Evolutionary conservation across 768 basidiomycete species (phyloP).

Genomic region (Suillus subluteus): DNA sequence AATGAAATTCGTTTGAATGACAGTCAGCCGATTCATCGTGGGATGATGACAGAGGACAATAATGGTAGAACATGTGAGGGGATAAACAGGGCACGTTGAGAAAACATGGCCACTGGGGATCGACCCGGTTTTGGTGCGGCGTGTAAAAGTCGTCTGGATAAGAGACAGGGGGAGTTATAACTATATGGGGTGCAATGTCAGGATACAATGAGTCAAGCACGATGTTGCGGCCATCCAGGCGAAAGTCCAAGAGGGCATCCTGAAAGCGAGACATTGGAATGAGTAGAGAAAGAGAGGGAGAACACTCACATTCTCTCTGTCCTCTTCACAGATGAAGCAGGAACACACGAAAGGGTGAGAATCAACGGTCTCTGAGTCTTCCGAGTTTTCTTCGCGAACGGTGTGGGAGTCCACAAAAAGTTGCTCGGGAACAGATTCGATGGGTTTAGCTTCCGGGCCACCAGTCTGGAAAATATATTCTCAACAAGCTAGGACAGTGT

Average conservation of each 20-base stretch:
- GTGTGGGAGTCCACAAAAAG: neutral
- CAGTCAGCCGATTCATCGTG: constrained; percentile 4
- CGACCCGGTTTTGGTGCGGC: constrained; percentile 40
- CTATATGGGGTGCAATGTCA: constrained; percentile 50
- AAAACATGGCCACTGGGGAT: constrained; percentile 37
- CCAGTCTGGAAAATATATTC: neutral
- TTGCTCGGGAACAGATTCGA: neutral
- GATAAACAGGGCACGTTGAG: constrained; percentile 40
- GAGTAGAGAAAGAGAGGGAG: neutral
- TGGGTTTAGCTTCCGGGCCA: neutral
- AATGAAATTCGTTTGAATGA: neutral
- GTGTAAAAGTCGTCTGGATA: constrained; percentile 38
- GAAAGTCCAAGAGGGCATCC: constrained; percentile 22
- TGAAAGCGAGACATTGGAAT: neutral
- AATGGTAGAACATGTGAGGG: constrained; percentile 10
- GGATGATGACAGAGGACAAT: neutral
- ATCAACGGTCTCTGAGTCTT: constrained; percentile 9
- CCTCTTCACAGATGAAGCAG: constrained; percentile 9
- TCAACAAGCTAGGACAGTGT: neutral
- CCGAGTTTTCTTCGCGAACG: constrained; percentile 4
- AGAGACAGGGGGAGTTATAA: constrained; percentile 52
- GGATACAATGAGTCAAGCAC: constrained; percentile 49
- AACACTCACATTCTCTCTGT: constrained; percentile 14
- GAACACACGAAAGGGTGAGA: neutral
- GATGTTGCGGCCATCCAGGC: constrained; percentile 35